Conservation (phyloP, 257 asterid genomes). For the Solanum bukasovii region DNA sequence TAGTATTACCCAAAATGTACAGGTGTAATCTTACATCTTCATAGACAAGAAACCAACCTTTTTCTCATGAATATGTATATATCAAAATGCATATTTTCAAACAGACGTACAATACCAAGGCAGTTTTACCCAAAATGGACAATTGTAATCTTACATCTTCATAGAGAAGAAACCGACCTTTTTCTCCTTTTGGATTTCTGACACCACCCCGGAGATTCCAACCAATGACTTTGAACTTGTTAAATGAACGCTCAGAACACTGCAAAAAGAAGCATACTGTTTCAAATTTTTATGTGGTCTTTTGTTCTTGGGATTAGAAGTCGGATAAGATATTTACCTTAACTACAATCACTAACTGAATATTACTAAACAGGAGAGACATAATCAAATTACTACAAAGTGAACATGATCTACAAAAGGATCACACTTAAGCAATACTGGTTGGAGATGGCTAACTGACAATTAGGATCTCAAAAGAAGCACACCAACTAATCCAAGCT, state of each 20-base stretch:
- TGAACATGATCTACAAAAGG: background rate
- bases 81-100: background rate
- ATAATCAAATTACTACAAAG: background rate
- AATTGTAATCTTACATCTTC: background rate
- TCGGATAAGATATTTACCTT: background rate
- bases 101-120: background rate
- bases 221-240: constrained; percentile 98
- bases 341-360: background rate
- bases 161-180: constrained; percentile 44
- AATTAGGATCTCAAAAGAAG: background rate
- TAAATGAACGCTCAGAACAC: constrained; percentile 81
- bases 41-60: constrained; percentile 40
- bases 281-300: background rate
- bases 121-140: background rate
- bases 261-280: constrained; percentile 23
- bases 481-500: background rate
- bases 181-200: constrained; percentile 92
- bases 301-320: background rate
- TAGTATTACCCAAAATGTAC: background rate
- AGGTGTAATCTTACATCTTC: background rate
- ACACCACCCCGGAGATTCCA: constrained; percentile 81
- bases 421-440: background rate
- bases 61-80: background rate
- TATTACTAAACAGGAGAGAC: background rate
- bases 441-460: background rate